Percentiles rank a stretch among this genome's conserved stretches.
These are phyloP conservation scores for Hibiscus tridactylites DNA, from an alignment of 345 rosid species.

Conservation along the genomic window DNA sequence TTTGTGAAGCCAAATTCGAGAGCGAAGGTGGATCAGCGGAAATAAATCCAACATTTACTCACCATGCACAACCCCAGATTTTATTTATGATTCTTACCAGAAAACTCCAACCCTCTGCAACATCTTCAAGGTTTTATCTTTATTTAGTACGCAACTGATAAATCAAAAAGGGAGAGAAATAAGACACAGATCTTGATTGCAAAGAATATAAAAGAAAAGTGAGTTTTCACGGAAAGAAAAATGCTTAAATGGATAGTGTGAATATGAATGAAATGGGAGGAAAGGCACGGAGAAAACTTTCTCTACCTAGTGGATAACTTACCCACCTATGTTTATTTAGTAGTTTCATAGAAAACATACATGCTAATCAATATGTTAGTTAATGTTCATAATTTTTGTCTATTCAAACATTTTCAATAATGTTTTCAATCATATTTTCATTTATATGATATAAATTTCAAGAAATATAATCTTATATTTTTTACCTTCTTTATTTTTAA, in stretches of 20 bases:
- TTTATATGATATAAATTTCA: no score
- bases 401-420: no score
- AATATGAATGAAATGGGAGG: conserved; percentile 1
- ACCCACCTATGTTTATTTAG: no score
- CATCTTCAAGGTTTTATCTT: conserved; percentile 8
- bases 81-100: conserved; percentile 9
- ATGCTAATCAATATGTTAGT: no score
- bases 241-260: conserved; percentile 24
- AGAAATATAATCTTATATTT: no score
- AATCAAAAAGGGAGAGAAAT: background rate
- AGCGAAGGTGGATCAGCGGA: conserved; percentile 28
- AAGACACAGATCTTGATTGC: background rate
- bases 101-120: background rate
- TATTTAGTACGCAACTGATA: background rate
- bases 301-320: no score
- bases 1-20: conserved; percentile 34
- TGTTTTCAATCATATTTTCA: no score
- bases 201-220: background rate
- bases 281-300: no score
- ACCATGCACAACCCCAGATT: background rate
- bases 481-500: no score
- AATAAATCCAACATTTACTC: conserved; percentile 25
- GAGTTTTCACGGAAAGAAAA: conserved; percentile 10
- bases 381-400: no score
- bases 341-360: no score